phyloP scores from a whole-genome alignment of 176 grass and related monocot species.

The Oryza australiensis region DNA sequence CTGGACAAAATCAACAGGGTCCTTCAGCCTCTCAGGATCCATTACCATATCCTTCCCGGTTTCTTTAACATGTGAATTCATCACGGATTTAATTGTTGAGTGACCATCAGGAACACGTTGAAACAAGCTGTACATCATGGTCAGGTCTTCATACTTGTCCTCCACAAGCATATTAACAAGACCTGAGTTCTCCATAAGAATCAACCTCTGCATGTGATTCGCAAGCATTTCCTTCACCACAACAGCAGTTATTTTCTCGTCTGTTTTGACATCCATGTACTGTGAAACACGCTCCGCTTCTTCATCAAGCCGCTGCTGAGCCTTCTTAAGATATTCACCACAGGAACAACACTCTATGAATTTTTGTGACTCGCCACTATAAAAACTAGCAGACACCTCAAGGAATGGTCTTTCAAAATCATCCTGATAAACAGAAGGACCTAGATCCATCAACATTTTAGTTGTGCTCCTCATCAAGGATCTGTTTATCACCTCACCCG shows the following conservation, averaged over 20 bases:
- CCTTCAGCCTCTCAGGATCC: slow-evolving; percentile 81
- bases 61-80: slow-evolving; percentile 70
- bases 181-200: slow-evolving; percentile 80
- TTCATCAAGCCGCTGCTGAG: slow-evolving; percentile 73
- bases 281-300: slow-evolving; percentile 71
- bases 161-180: slow-evolving; percentile 82
- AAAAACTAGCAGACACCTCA: slow-evolving; percentile 75
- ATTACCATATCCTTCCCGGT: slow-evolving; percentile 73
- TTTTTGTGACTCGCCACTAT: slow-evolving; percentile 71
- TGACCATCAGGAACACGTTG: slow-evolving; percentile 58
- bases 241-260: slow-evolving; percentile 66
- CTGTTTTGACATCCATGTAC: slow-evolving; percentile 64
- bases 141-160: slow-evolving; percentile 74
- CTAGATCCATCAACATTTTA: slow-evolving; percentile 82
- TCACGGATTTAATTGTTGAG: slow-evolving; percentile 59
- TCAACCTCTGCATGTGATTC: slow-evolving; percentile 77
- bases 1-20: slow-evolving; percentile 84
- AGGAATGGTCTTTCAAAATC: slow-evolving; percentile 83
- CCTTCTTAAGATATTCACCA: slow-evolving; percentile 82
- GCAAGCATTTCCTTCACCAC: slow-evolving; percentile 78
- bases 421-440: slow-evolving; percentile 73
- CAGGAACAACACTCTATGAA: slow-evolving; percentile 77
- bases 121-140: slow-evolving; percentile 77
- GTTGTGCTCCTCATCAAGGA: slow-evolving; percentile 79
- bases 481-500: slow-evolving; percentile 75